These are phyloP conservation scores for Zalaria sp. DNA, from an alignment of 2,329 filamentous ascomycete genomes.

Conservation along the genomic window DNA sequence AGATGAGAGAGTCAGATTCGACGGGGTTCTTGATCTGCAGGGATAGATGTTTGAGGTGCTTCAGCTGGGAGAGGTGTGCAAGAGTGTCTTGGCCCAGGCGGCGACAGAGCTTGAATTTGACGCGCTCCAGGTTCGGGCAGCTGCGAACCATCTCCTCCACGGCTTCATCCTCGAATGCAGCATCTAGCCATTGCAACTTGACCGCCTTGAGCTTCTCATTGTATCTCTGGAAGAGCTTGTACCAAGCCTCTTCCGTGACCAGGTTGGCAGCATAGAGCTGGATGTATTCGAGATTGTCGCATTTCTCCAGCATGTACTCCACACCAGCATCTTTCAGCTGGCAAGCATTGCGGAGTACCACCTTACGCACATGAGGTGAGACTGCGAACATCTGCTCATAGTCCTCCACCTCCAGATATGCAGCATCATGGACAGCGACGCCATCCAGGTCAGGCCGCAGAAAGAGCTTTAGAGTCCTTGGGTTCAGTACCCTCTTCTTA, in stretches of 20 bases:
- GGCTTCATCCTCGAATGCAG: conserved; percentile 60
- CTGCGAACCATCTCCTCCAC: conserved; percentile 46
- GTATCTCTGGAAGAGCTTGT: conserved; percentile 49
- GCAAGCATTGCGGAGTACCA: conserved; percentile 73
- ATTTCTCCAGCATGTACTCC: conserved; percentile 63
- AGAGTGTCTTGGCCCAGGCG: conserved; percentile 54
- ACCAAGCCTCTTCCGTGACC: conserved; percentile 63
- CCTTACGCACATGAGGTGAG: conserved; percentile 51
- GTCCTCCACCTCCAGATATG: conserved; percentile 59
- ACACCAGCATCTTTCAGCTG: conserved; percentile 81
- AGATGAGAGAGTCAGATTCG: conserved; percentile 41
- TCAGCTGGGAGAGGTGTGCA: conserved; percentile 46
- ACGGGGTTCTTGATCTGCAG: conserved; percentile 50
- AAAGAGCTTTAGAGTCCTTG: conserved; percentile 35
- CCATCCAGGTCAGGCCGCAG: conserved; percentile 38
- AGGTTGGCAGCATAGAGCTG: conserved; percentile 78
- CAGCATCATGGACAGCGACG: conserved; percentile 48
- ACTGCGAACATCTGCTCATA: conserved; percentile 68
- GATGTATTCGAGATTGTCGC: conserved; percentile 54
- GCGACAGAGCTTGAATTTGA: conserved; percentile 76
- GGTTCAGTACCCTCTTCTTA: conserved; percentile 45
- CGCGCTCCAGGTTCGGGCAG: conserved; percentile 54
- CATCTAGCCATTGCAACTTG: conserved; percentile 74
- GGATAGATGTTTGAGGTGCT: conserved; percentile 57
- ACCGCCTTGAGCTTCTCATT: conserved; percentile 53